phyloP scores from a whole-genome alignment of 2,329 filamentous ascomycete genomes.

The Xylaria sp. region DNA sequence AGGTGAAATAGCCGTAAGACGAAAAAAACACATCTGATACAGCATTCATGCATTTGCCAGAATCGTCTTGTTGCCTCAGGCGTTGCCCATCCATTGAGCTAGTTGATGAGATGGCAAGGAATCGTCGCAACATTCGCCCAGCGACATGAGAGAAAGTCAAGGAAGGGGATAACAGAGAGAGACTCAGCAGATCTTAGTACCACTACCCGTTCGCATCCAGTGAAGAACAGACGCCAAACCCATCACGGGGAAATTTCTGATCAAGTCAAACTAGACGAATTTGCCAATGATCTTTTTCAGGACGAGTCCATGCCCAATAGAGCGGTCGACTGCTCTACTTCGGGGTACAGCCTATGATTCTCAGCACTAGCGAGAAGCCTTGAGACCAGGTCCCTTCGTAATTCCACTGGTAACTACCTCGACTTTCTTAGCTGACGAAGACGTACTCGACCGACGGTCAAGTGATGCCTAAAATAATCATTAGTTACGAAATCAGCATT shows the following conservation, averaged over 20 bases:
- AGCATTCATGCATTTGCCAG: background rate
- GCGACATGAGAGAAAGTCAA: background rate
- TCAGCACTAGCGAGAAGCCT: slow-evolving; percentile 27
- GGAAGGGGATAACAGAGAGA: background rate
- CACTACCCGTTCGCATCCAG: background rate
- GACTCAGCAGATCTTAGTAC: background rate
- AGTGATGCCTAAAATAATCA: slow-evolving; percentile 1
- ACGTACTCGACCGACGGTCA: background rate
- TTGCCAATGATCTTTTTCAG: background rate
- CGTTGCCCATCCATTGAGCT: background rate
- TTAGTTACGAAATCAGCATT: slow-evolving; percentile 2
- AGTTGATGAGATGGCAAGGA: background rate
- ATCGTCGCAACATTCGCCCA: background rate
- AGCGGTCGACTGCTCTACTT: background rate
- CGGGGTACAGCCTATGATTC: background rate
- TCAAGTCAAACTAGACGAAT: background rate
- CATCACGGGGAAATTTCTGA: background rate
- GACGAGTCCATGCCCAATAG: background rate
- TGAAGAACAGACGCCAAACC: background rate
- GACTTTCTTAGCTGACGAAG: background rate
- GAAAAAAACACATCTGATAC: background rate
- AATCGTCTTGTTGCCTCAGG: background rate
- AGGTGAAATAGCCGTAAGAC: background rate
- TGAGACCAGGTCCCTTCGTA: slow-evolving; percentile 24
- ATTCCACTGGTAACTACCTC: slow-evolving; percentile 20